A percentile compares a stretch with the other conserved stretches of the same genome.
These are phyloP conservation scores for Primulina huaijiensis DNA, from an alignment of 257 asterid genomes.

Conservation along the genomic window DNA sequence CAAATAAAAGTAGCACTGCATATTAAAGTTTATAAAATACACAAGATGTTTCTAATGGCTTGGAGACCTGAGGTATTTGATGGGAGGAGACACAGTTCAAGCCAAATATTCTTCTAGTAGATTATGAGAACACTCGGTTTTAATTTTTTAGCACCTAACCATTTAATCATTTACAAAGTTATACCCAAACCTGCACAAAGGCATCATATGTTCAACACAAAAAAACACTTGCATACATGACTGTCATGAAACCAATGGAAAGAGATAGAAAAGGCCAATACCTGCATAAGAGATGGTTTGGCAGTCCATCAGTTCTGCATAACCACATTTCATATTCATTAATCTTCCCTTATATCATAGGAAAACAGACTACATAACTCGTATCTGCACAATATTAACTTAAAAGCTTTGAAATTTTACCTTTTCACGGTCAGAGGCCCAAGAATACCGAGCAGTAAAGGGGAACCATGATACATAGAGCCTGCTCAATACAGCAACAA, in stretches of 20 bases:
- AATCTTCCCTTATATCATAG: constrained; percentile 14
- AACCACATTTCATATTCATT: constrained; percentile 23
- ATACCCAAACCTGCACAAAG: neutral
- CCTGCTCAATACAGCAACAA: constrained; percentile 42
- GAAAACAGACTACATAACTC: constrained; percentile 6
- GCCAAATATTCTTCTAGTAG: neutral
- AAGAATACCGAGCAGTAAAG: constrained; percentile 64
- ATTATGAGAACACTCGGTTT: neutral
- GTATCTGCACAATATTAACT: constrained; percentile 11
- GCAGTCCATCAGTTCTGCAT: constrained; percentile 63
- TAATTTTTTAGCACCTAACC: neutral
- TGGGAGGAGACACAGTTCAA: neutral
- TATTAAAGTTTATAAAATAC: neutral
- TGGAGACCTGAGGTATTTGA: neutral
- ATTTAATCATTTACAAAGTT: neutral
- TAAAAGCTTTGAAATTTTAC: constrained; percentile 32
- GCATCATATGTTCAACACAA: neutral
- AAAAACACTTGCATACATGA: constrained; percentile 14
- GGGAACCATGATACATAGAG: constrained; percentile 98
- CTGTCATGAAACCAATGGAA: constrained; percentile 4
- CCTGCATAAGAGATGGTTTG: constrained; percentile 78
- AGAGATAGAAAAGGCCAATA: constrained; percentile 25
- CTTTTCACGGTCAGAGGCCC: constrained; percentile 76
- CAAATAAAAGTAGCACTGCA: neutral
- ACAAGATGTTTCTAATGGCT: neutral